A percentile compares a stretch with the other conserved stretches of the same genome.
Conservation (phyloP, 305 asterid genomes). For the Rubia tinctorum region DNA sequence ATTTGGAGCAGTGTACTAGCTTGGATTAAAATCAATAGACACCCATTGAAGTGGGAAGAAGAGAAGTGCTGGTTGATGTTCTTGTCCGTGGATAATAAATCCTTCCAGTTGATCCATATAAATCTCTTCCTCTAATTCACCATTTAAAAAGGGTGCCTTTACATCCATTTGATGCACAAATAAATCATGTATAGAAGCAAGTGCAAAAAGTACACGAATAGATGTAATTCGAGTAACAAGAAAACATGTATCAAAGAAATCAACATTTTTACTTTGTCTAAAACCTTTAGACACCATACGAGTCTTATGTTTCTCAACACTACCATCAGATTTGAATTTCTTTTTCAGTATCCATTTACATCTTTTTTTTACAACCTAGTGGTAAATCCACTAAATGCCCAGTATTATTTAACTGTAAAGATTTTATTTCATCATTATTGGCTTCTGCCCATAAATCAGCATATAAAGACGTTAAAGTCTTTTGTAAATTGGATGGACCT, state of each 20-base stretch:
- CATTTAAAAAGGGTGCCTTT: neutral
- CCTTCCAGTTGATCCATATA: neutral
- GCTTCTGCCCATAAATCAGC: neutral
- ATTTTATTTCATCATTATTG: neutral
- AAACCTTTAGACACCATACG: neutral
- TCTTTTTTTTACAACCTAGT: neutral
- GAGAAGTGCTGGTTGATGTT: neutral
- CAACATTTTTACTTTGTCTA: neutral
- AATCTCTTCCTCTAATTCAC: neutral
- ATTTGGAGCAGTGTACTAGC: too few species aligned
- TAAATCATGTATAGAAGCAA: neutral
- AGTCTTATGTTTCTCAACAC: neutral
- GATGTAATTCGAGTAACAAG: neutral
- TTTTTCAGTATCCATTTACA: neutral
- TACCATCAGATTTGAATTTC: neutral
- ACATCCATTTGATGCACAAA: neutral
- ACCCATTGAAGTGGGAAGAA: too few species aligned
- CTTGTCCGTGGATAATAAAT: neutral
- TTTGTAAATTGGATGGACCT: neutral
- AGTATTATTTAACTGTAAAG: too few species aligned
- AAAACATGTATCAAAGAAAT: neutral
- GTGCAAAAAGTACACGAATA: neutral
- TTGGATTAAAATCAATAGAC: too few species aligned
- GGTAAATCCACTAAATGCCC: neutral
- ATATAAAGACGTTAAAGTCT: neutral